Conservation (phyloP, 257 asterid genomes). For the Nicotiana undulata region DNA sequence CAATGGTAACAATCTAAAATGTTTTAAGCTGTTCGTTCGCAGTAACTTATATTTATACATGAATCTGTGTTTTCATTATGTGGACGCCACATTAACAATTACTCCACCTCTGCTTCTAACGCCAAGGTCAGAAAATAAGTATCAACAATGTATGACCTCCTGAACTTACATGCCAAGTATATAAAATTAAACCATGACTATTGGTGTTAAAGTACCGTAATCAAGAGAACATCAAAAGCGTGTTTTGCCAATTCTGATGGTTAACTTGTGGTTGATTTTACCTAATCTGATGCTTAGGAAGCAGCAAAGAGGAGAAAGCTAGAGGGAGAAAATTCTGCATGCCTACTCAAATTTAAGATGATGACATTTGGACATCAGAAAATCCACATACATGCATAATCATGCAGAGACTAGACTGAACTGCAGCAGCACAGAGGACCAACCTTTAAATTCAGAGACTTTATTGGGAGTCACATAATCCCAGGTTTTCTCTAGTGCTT, state of each 20-base stretch:
- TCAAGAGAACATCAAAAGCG: not conserved
- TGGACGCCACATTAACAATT: not conserved
- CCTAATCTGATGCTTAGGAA: not conserved
- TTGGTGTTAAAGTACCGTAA: not conserved
- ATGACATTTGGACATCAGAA: not conserved
- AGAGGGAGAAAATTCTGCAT: not conserved
- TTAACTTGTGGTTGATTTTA: not conserved
- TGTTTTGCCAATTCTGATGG: not conserved
- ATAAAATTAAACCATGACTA: not conserved
- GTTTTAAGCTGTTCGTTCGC: not conserved
- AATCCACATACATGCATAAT: constrained; percentile 1
- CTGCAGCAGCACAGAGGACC: constrained; percentile 17
- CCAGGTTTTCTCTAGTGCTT: constrained; percentile 98
- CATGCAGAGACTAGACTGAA: constrained; percentile 8
- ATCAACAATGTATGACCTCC: not conserved
- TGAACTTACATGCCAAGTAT: not conserved
- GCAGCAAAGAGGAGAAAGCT: not conserved
- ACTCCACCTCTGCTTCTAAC: not conserved
- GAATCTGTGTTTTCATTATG: not conserved
- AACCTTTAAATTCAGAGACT: constrained; percentile 87
- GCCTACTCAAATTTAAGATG: not conserved
- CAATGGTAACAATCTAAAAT: not conserved
- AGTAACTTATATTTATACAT: not conserved
- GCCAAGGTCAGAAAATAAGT: not conserved
- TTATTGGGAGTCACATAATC: constrained; percentile 77